Base-by-base conservation (phyloP, 208 protist genomes). In the Spongospora subterranea region DNA sequence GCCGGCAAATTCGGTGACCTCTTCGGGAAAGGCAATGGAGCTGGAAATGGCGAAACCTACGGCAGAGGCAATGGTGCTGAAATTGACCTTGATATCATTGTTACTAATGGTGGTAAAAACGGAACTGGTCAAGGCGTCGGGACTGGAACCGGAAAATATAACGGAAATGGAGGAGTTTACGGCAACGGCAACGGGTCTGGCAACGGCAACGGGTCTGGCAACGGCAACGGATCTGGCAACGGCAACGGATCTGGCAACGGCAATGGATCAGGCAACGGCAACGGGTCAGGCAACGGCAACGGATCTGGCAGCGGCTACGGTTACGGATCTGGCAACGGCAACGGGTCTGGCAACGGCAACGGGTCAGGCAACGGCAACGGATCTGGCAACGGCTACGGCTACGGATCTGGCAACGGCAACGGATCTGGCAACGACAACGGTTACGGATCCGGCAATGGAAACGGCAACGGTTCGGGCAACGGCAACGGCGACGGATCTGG, bases 51-150 rank as follows among this genome's bases (percentile, higher is more conserved):
- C 35, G 35, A 82, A 20, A 43, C 13, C 71, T 40, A 82, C 71
- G 71, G 71, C 71, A 43, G n/a, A 13, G 71, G 71, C 71, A 82
- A 82, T 20, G 71, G 40, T 82, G 71, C 40, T 43, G 35, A 13
- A 43, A 39, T n/a, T 29, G 54, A 65, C 54, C 17, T 65, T 29
- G 54, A 65, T 29, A 65, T 32, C 54, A 29, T 29, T 65, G 54
- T 65, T 29, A 65, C 20, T 65, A 65, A 17, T 29, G 54, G 54
- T 43, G 11, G 11, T 43, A 43, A 43, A 13, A 82, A 82, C 17
- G 71, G 71, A 6, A 43, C 6, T n/a, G 71, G 71, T 20, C n/a
- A 45, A 35, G 71, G 71, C 6, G 6, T 45, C 71, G 71, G 71
- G 6, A 39, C 17, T 45, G 71, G 71, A 45, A 20, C 6, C n/a